A percentile compares a stretch with the other conserved stretches of the same genome.
Evolutionary conservation across 2,329 filamentous ascomycete species (phyloP).

Genomic region (Fusarium pininemorale): DNA sequence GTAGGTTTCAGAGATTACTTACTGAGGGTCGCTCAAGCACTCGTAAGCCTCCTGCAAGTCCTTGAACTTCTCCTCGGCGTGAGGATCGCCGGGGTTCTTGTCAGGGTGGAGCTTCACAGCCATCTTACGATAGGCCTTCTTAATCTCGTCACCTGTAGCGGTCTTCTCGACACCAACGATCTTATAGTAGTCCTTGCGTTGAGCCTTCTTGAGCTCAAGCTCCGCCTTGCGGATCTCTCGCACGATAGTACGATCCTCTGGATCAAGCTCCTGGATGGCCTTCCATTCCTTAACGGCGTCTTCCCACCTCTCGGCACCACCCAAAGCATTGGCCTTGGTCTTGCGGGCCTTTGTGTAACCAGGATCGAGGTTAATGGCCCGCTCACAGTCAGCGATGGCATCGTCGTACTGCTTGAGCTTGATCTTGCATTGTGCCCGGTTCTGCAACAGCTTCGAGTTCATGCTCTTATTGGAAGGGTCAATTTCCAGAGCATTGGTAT

Average conservation of each 20-base stretch:
- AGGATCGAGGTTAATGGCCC: conserved; percentile 83
- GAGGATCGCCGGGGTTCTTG: conserved; percentile 90
- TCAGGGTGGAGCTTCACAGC: conserved; percentile 96
- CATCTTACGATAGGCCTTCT: conserved; percentile 95
- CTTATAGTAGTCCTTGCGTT: conserved; percentile 99
- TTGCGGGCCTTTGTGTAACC: conserved; percentile 90
- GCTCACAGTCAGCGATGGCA: conserved; percentile 87
- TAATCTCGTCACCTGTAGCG: conserved; percentile 84
- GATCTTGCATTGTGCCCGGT: conserved; percentile 85
- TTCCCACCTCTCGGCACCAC: conserved; percentile 89
- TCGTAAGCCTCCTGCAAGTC: conserved; percentile 98
- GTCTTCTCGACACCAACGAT: conserved; percentile 90
- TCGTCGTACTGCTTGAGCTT: conserved; percentile 85
- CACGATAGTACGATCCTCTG: conserved; percentile 79
- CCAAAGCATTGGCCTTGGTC: conserved; percentile 90
- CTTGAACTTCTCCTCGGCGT: conserved; percentile 93
- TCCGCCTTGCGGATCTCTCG: conserved; percentile 92
- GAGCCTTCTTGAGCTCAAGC: conserved; percentile 95
- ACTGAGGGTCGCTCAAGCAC: conserved; percentile 91
- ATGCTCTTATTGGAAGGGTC: conserved; percentile 90
- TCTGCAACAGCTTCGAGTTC: conserved; percentile 94
- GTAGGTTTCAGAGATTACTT: conserved; percentile 54
- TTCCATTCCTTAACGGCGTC: conserved; percentile 91
- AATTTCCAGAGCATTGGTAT: conserved; percentile 82
- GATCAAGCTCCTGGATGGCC: conserved; percentile 82